Percentiles rank a stretch among this genome's conserved stretches.
Evolutionary conservation across 306 rosid genomes (phyloP).

Genomic region (Abrus precatorius): DNA sequence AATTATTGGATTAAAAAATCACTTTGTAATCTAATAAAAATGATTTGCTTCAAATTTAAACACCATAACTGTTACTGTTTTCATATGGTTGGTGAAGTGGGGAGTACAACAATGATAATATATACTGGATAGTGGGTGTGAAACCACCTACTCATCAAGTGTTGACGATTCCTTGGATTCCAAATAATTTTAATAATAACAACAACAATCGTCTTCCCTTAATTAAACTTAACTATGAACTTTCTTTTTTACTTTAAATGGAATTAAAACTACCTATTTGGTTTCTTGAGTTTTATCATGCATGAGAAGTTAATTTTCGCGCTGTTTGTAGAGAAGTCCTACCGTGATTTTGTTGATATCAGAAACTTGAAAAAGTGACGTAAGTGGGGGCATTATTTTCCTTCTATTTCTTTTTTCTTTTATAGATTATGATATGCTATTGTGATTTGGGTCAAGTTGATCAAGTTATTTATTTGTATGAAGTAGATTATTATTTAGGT

Average conservation of each 20-base stretch:
- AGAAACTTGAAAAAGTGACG: background rate
- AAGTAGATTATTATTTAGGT: too few species aligned
- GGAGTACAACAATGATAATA: conserved; percentile 60
- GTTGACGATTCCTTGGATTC: conserved; percentile 54
- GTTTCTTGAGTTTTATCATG: background rate
- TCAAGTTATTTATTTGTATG: too few species aligned
- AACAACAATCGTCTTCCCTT: conserved; percentile 47
- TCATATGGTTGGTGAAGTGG: conserved; percentile 64
- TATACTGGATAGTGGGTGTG: conserved; percentile 59
- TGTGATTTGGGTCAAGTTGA: background rate
- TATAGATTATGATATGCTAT: background rate
- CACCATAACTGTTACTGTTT: conserved; percentile 37
- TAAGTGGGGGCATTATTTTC: background rate
- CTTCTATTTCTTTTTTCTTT: background rate
- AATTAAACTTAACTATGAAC: conserved; percentile 5
- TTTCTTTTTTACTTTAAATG: background rate
- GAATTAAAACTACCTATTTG: conserved; percentile 7
- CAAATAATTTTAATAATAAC: conserved; percentile 51
- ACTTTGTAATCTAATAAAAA: conserved; percentile 48
- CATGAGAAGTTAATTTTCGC: background rate
- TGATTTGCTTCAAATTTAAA: conserved; percentile 53
- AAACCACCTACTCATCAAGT: conserved; percentile 61
- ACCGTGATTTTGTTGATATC: background rate
- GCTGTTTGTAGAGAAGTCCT: background rate
- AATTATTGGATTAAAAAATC: conserved; percentile 48